Conservation (phyloP, 805 yeast genomes). For the Clavispora asparagi region DNA sequence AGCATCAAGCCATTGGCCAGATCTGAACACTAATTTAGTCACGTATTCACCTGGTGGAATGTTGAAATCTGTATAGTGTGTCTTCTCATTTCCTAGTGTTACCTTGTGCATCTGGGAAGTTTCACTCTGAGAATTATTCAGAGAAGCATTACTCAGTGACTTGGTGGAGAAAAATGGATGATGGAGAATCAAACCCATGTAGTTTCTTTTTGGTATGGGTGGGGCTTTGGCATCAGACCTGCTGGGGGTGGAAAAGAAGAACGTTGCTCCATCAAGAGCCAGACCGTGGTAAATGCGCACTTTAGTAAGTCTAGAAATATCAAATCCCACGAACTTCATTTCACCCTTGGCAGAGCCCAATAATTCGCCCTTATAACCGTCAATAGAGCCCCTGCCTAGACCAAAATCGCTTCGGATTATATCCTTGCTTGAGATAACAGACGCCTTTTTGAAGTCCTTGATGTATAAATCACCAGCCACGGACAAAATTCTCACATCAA, state of each 20-base stretch:
- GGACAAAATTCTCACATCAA: slow-evolving; percentile 50
- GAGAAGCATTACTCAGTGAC: too few species aligned
- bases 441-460: slow-evolving; percentile 36
- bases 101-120: slow-evolving; percentile 3
- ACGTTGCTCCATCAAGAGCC: slow-evolving; percentile 78
- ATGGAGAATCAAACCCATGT: slow-evolving; percentile 12
- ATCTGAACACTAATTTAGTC: slow-evolving; percentile 55
- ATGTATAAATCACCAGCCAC: slow-evolving; percentile 60
- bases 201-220: slow-evolving; percentile 44
- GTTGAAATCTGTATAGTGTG: slow-evolving; percentile 49
- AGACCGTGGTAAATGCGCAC: slow-evolving; percentile 68
- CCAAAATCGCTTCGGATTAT: slow-evolving; percentile 36
- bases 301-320: slow-evolving; percentile 36
- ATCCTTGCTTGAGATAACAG: slow-evolving; percentile 4
- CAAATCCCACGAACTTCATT: slow-evolving; percentile 18
- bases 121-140: not conserved
- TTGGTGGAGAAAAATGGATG: not conserved
- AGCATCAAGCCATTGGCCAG: slow-evolving; percentile 90
- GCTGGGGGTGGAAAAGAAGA: slow-evolving; percentile 24
- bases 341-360: slow-evolving; percentile 25
- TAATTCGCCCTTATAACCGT: slow-evolving; percentile 34
- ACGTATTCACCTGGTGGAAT: slow-evolving; percentile 58
- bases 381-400: slow-evolving; percentile 31
- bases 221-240: slow-evolving; percentile 22
- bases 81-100: slow-evolving; percentile 49